Evolutionary conservation across 495 filamentous ascomycete species (phyloP), one percentile per base, ranked within the genome.

Genomic region (Aspergillus panamensis): DNA sequence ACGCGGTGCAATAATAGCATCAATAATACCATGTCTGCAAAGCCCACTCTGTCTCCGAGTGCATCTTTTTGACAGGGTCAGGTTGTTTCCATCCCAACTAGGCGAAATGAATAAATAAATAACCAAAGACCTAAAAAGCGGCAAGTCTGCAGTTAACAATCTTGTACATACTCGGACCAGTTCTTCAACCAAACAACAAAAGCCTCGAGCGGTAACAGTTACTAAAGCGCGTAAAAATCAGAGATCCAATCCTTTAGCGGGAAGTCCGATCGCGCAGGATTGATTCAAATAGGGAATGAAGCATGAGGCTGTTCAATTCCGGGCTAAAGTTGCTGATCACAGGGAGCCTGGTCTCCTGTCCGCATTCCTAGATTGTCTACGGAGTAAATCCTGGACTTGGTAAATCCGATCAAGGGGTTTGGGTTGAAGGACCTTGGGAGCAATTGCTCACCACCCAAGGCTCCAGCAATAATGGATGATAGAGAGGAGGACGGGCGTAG

Each of bases 391-490:
- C 43, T 54, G 39, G 14, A 39, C 33, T 39, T 39, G 35, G 35
- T 39, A 39, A 39, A 39, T 39, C 10, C 35, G 10, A 10, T 37
- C 9, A 39, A 39, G 14, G 35, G 35, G 33, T 42, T 40, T 21
- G 52, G 44, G 37, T 17, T 42, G 20, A 40, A 53, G 30, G 14
- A 39, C 35, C 35, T n/a, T 39, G 35, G 14, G 25, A 25, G 25
- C 25, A 25, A 25, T 25, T 2, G 25, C 25, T 5, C 25, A 25
- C 25, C 25, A 25, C 25, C 2, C 25, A 25, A 25, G 25, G 25
- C 25, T 25, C 25, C 25, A 25, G 25, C 20, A 42, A 35, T 32
- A 58, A 50, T 51, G 50, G 48, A 42, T 16, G 42, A 37, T 43
- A 49, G 16, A 45, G 44, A 32, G 49, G 14, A 33, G 52, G 44